Percentiles rank a stretch among this genome's conserved stretches.
These are phyloP conservation scores for Coemansia guatemalensis DNA, from an alignment of 192 early-diverging fungal species.

Conservation along the genomic window DNA sequence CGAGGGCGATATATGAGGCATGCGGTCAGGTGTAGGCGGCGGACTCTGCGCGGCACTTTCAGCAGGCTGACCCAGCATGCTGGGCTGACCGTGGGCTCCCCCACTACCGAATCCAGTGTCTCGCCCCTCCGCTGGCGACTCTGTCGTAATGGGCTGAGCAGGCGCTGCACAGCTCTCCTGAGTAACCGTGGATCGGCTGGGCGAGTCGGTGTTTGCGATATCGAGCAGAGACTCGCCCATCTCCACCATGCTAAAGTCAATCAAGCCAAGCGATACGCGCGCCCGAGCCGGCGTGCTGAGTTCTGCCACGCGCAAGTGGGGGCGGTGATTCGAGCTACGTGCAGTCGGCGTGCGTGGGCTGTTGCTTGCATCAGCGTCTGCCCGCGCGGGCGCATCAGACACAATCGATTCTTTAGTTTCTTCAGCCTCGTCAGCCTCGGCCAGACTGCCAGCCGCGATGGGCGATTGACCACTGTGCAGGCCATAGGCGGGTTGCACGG, in stretches of 20 bases:
- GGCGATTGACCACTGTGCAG: background rate
- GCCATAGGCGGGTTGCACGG: background rate
- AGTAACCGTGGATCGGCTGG: too few relatives aligned
- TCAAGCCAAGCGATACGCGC: conserved; percentile 49
- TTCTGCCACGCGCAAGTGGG: conserved; percentile 19
- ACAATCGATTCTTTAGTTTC: conserved; percentile 7
- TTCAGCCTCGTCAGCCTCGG: conserved; percentile 20
- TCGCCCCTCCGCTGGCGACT: conserved; percentile 18
- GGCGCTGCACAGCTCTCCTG: background rate
- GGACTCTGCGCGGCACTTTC: background rate
- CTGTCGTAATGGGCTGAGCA: background rate
- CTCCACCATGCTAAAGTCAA: conserved; percentile 50
- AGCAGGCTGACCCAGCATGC: too few relatives aligned
- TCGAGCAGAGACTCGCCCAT: conserved; percentile 32
- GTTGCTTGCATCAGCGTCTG: background rate
- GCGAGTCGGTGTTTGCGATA: conserved; percentile 1
- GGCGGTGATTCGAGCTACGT: background rate
- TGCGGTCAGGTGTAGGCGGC: conserved; percentile 24
- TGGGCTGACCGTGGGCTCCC: background rate
- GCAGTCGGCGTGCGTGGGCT: background rate
- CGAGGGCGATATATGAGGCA: conserved; percentile 30
- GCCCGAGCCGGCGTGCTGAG: conserved; percentile 27
- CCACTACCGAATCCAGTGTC: background rate
- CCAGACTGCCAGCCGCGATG: conserved; percentile 12
- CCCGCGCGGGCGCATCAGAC: background rate